Evolutionary conservation across 768 basidiomycete species (phyloP).

Genomic region (Rubroboletus satanas): DNA sequence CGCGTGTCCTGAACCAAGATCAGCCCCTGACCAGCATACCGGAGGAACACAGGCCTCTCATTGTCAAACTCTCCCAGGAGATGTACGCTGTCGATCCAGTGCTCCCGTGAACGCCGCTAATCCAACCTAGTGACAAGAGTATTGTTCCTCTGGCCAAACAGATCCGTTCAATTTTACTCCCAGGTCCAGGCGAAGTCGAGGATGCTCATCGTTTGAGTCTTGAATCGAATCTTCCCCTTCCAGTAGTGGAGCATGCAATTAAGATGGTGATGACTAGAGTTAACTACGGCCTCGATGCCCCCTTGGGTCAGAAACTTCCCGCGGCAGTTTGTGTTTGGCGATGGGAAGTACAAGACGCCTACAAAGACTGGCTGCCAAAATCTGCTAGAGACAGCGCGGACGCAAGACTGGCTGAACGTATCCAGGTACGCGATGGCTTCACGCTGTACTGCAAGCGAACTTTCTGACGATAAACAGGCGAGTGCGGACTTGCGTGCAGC

Average conservation of each 20-base stretch:
- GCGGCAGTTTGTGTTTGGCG: conserved; percentile 73
- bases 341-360: conserved; percentile 73
- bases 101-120: conserved; percentile 5
- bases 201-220: conserved; percentile 33
- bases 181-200: conserved; percentile 55
- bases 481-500: conserved; percentile 50
- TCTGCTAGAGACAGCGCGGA: conserved; percentile 61
- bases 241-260: conserved; percentile 60
- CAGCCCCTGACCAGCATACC: conserved; percentile 58
- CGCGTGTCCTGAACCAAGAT: conserved; percentile 43
- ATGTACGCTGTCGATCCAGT: conserved; percentile 47
- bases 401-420: conserved; percentile 56
- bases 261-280: conserved; percentile 58
- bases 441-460: neutral
- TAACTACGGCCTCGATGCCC: conserved; percentile 74
- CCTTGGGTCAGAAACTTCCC: conserved; percentile 49
- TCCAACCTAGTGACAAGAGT: conserved; percentile 63
- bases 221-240: conserved; percentile 40
- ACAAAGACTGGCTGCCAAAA: conserved; percentile 63
- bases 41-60: conserved; percentile 64
- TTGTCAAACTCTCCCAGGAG: conserved; percentile 83
- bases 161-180: conserved; percentile 65
- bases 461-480: conserved; percentile 41
- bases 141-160: conserved; percentile 59
- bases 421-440: conserved; percentile 44